Base-by-base conservation (phyloP, 2,329 filamentous ascomycete genomes). In the Neurospora crassa region DNA sequence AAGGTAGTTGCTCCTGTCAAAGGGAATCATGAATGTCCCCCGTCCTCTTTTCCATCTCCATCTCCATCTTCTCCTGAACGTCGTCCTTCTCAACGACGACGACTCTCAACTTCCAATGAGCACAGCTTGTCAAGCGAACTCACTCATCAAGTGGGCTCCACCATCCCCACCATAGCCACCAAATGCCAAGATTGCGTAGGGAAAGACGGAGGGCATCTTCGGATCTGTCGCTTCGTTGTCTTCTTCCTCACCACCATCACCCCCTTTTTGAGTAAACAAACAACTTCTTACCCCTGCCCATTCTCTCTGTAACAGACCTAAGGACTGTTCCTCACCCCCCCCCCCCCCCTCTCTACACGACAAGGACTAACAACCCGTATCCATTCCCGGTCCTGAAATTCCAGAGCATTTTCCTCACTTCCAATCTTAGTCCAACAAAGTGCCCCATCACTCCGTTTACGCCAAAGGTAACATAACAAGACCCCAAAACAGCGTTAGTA, bases 391-490 rank as follows among this genome's bases (percentile, higher is more conserved):
- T 53, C 67, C 69, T 40, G 68, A 68, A 47, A 70, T 37, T 68
- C 63, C 14, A 68, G 37, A 40, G 6, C 29, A 53, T 67, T 42
- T 70, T 41, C 41, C 63, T 70, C 67, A 59, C 70, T 41, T 68
- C 40, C 53, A 67, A 34, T 70, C 42, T 45, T 59, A 70, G 70
- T 68, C 63, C 45, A 70, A 70, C 40, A 24, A 67, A 40, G 47
- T 42, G 69, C 40, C 40, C 37, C 12, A 41, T 37, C 42, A 20
- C 29, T 37, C 53, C 24, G 7, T 63, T 63, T 63, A 63, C 53
- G 37, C 53, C 53, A 63, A 63, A 63, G 53, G 53, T 24, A 34
- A 63, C 53, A 63, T 34, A 24, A 34, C n/a, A 63, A n/a, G 37
- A 29, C 53, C 29, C 18, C 24, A 16, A 63, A 63, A 63, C 53